phyloP scores from a whole-genome alignment of 306 rosid genomes.

The Fragaria nilgerrensis region DNA sequence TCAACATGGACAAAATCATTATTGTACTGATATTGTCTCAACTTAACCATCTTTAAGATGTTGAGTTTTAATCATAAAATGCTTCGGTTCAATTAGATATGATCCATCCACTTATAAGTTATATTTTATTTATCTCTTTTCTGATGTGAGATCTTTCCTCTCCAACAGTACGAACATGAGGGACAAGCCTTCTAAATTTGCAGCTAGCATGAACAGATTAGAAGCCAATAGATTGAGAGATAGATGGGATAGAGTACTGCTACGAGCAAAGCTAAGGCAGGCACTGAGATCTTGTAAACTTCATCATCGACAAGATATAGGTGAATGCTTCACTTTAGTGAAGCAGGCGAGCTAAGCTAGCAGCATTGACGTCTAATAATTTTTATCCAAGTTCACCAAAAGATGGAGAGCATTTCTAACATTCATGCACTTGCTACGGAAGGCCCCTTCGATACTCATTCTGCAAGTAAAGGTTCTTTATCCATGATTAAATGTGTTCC shows the following conservation, averaged over 20 bases:
- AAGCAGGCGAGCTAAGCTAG: slow-evolving; percentile 22
- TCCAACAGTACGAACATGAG: no score
- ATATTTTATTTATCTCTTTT: no score
- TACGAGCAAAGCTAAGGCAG: slow-evolving; percentile 12
- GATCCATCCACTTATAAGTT: no score
- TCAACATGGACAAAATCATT: no score
- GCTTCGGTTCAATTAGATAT: no score
- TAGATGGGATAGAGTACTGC: background rate
- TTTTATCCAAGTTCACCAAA: background rate
- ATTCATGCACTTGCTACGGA: background rate
- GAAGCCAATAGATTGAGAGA: background rate
- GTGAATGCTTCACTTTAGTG: slow-evolving; percentile 70
- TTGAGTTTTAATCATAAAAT: no score
- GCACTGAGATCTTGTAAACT: slow-evolving; percentile 26
- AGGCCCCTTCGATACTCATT: background rate
- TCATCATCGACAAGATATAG: slow-evolving; percentile 28
- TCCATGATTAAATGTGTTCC: background rate
- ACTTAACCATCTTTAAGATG: no score
- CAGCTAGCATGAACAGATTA: background rate
- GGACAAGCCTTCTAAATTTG: background rate
- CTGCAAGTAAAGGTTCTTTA: background rate
- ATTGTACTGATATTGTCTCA: no score
- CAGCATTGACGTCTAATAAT: background rate
- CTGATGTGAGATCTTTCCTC: no score
- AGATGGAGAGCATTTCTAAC: background rate